These are phyloP conservation scores for Puccinia brachypodii DNA, from an alignment of 1,284 basidiomycete genomes.

Conservation along the genomic window DNA sequence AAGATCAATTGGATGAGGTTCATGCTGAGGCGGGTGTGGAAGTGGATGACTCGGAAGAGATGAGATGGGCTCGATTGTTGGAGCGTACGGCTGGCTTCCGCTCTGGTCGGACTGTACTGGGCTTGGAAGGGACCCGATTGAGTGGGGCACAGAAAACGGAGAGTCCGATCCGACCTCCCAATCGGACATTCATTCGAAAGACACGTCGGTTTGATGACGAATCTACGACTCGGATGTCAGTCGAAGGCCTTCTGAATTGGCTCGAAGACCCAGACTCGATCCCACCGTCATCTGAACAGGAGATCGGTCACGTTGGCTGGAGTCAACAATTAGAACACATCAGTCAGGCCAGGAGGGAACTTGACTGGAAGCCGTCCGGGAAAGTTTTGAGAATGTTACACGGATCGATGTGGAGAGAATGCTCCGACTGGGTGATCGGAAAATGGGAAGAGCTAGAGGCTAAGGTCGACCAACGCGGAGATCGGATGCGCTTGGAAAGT, in stretches of 20 bases:
- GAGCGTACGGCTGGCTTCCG: constrained; percentile 15
- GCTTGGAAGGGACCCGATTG: constrained; percentile 30
- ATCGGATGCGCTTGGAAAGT: neutral
- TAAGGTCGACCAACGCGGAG: neutral
- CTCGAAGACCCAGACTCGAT: constrained; percentile 13
- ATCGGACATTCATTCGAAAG: constrained; percentile 32
- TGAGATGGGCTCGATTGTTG: constrained; percentile 11
- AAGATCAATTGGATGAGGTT: neutral
- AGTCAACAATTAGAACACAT: constrained; percentile 26
- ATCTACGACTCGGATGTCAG: constrained; percentile 14
- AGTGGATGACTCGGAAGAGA: neutral
- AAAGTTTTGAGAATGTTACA: constrained; percentile 42
- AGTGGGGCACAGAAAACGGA: constrained; percentile 41
- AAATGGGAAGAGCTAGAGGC: constrained; percentile 16
- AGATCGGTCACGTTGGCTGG: neutral
- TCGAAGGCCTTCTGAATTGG: constrained; percentile 18
- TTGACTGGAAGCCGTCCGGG: constrained; percentile 36
- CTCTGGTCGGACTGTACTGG: constrained; percentile 3
- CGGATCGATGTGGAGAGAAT: constrained; percentile 47
- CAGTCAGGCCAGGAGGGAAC: constrained; percentile 14
- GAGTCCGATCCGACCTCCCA: constrained; percentile 37
- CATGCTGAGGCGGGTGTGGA: neutral
- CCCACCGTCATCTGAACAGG: neutral
- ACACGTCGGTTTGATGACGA: constrained; percentile 38
- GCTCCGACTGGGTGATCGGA: constrained; percentile 26